Conservation (phyloP, 2,329 filamentous ascomycete genomes). For the Paramyrothecium sp. region DNA sequence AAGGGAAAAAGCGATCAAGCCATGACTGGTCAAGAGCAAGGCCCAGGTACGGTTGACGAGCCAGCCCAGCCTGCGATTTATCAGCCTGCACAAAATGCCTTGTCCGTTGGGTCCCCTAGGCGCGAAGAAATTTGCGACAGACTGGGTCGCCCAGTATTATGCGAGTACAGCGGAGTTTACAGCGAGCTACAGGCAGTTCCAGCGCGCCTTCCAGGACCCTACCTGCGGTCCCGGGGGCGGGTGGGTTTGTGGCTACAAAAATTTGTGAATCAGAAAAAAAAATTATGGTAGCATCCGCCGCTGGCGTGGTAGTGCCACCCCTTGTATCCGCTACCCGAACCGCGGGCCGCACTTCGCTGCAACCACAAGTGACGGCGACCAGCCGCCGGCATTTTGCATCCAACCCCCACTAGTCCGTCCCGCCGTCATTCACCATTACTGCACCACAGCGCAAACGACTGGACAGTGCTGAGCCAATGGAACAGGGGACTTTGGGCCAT, state of each 20-base stretch:
- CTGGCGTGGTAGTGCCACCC: no score
- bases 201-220: no score
- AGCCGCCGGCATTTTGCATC: slow-evolving; percentile 1
- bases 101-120: slow-evolving; percentile 6
- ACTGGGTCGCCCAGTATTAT: slow-evolving; percentile 2
- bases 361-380: neutral
- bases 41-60: neutral
- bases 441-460: slow-evolving; percentile 1
- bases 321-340: neutral
- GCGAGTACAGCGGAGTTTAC: neutral
- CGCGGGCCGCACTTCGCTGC: neutral
- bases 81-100: slow-evolving; percentile 18
- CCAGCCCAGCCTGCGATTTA: slow-evolving; percentile 24
- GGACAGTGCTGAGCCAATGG: slow-evolving; percentile 13
- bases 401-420: slow-evolving; percentile 12
- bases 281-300: no score
- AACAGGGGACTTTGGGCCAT: slow-evolving; percentile 16
- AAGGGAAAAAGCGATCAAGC: slow-evolving; percentile 1
- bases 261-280: neutral
- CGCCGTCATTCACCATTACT: slow-evolving; percentile 10
- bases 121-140: slow-evolving; percentile 17
- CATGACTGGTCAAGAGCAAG: slow-evolving; percentile 1
- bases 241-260: neutral
- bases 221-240: no score
- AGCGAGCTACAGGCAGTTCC: neutral